Evolutionary conservation across 2,329 filamentous ascomycete species (phyloP).

Genomic region (Monosporascus sp.): DNA sequence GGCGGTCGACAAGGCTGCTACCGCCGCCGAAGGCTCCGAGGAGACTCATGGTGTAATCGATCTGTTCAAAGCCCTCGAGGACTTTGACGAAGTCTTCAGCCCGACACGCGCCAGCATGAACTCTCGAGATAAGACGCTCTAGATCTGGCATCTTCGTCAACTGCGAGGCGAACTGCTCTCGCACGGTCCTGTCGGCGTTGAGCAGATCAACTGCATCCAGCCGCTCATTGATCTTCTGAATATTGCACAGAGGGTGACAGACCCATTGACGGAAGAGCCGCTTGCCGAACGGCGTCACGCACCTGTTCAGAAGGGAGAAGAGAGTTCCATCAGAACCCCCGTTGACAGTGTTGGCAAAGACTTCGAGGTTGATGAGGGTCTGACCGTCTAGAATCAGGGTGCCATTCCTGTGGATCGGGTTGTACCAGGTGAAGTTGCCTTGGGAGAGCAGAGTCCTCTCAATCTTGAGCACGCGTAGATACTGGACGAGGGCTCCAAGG

Average conservation of each 20-base stretch:
- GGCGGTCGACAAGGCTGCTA: constrained; percentile 75
- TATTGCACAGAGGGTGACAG: constrained; percentile 87
- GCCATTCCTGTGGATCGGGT: constrained; percentile 83
- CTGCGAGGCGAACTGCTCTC: constrained; percentile 83
- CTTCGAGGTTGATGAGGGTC: constrained; percentile 94
- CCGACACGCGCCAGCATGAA: constrained; percentile 87
- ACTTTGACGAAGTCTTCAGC: constrained; percentile 90
- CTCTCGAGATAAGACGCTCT: constrained; percentile 86
- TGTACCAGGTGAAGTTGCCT: constrained; percentile 86
- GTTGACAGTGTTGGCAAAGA: constrained; percentile 90
- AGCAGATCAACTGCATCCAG: constrained; percentile 87
- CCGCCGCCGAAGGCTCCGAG: constrained; percentile 69
- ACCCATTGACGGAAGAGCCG: constrained; percentile 95
- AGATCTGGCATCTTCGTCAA: constrained; percentile 90
- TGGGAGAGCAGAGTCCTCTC: constrained; percentile 83
- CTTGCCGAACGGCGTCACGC: constrained; percentile 95
- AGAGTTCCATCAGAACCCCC: constrained; percentile 80
- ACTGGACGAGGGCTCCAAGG: constrained; percentile 81
- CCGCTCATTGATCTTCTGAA: constrained; percentile 82
- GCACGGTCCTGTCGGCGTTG: constrained; percentile 73
- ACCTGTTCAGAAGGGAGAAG: constrained; percentile 86
- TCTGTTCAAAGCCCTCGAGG: constrained; percentile 94
- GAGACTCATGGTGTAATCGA: constrained; percentile 86
- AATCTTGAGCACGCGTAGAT: constrained; percentile 80
- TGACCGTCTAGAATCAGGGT: constrained; percentile 92